Evolutionary conservation across 306 rosid species (phyloP), one percentile per base, ranked within the genome.

Genomic region (Glycine soja): DNA sequence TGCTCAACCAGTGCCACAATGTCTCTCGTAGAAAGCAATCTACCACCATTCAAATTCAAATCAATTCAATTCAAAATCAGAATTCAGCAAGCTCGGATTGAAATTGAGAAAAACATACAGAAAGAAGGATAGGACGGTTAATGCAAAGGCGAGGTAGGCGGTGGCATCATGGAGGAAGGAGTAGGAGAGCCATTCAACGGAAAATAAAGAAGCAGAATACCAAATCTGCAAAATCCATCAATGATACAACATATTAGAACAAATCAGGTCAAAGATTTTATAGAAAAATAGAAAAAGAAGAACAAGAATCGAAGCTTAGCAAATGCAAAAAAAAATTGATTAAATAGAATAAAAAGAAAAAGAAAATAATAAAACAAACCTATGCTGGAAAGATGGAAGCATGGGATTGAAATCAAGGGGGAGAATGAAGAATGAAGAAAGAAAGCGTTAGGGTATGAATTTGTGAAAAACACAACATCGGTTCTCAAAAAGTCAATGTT

Each of bases 1-100:
- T 86, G 82, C 67, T 84, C 71, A n/a, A 91, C 90, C 32, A 91
- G 84, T 34, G 77, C 84, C 57, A 87, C 88, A 69, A 95, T 56
- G 82, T 95, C 96, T 78, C 89, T 86, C 84, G 69, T 76, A 0
- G 97, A 86, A 85, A 95, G 98, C 82, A 91, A 86, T 72, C 99
- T 94, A 82, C 16, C 80, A 42, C 76, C 57, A 42, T 8, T 74
- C 70, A 10, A n/a, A 0, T 18, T 70, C n/a, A 74, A 24, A 4
- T 74, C 70, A 10, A n/a, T 18, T 70, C n/a, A 24, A 24, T 24
- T 24, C 2, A 24, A 3, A 36, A 36, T 36, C 0, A 36, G 40
- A 57, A 66, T 56, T 80, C 8, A 73, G 36, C 9, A 86, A 74
- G 19, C 5, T 24, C 12, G 3, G 15, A 10, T 50, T 4, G 54